phyloP scores from a whole-genome alignment of 2,329 filamentous ascomycete species.

The Epichloe hybrida region DNA sequence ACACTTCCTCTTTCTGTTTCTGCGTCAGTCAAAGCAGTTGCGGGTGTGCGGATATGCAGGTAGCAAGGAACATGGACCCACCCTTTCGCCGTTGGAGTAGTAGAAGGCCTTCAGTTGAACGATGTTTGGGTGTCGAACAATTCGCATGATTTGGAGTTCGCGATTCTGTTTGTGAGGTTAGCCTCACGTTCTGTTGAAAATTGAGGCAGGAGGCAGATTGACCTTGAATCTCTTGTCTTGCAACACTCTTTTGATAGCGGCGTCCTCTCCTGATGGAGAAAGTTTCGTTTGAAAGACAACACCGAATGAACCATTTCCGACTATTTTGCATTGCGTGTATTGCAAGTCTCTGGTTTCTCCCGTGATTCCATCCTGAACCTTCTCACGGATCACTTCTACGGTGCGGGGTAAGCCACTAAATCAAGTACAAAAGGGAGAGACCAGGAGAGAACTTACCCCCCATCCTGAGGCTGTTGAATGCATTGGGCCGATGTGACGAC shows the following conservation, averaged over 20 bases:
- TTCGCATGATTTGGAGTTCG: conserved; percentile 98
- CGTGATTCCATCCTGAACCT: conserved; percentile 95
- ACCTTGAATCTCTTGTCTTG: conserved; percentile 99
- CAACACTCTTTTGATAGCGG: conserved; percentile 95
- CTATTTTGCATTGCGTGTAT: conserved; percentile 99
- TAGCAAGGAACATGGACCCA: conserved; percentile 30
- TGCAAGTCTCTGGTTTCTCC: conserved; percentile 94
- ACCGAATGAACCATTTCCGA: conserved; percentile 96
- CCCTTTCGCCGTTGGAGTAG: conserved; percentile 96
- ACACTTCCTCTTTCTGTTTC: conserved; percentile 85
- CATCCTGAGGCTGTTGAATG: conserved; percentile 82
- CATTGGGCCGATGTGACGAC: conserved; percentile 85
- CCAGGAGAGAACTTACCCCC: conserved; percentile 55
- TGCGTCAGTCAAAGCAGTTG: background rate
- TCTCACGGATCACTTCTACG: conserved; percentile 91
- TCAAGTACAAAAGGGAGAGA: conserved; percentile 6
- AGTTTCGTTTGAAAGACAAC: conserved; percentile 99
- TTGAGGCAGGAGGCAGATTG: conserved; percentile 7
- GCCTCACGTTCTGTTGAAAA: background rate
- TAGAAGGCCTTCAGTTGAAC: conserved; percentile 99
- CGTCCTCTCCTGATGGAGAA: conserved; percentile 93
- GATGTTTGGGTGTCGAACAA: conserved; percentile 96
- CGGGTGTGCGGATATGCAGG: background rate
- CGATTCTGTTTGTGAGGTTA: conserved; percentile 55
- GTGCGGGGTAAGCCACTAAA: conserved; percentile 12